These are phyloP conservation scores for Pyrenula aspistea DNA, from an alignment of 495 filamentous ascomycete species.

Conservation along the genomic window DNA sequence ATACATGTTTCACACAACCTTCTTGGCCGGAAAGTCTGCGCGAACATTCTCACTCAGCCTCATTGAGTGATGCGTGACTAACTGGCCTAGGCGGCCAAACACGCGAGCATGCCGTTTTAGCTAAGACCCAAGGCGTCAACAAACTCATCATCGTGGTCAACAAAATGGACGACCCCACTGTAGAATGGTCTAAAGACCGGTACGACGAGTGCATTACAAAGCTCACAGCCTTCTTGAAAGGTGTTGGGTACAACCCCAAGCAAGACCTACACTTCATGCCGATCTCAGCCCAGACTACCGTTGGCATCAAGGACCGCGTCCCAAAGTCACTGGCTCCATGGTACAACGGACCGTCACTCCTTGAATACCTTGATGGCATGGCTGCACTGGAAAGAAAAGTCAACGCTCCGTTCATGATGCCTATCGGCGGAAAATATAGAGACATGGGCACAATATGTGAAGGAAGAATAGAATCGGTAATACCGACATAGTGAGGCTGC, in stretches of 20 bases:
- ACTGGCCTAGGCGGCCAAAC: slow-evolving; percentile 98
- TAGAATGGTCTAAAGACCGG: slow-evolving; percentile 85
- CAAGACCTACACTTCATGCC: slow-evolving; percentile 91
- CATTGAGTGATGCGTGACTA: too few relatives aligned
- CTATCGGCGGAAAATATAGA: slow-evolving; percentile 84
- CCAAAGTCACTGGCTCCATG: slow-evolving; percentile 65
- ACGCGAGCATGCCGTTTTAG: slow-evolving; percentile 89
- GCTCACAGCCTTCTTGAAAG: slow-evolving; percentile 75
- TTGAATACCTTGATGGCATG: slow-evolving; percentile 89
- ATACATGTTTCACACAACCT: too few relatives aligned
- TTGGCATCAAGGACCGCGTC: slow-evolving; percentile 81
- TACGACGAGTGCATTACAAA: slow-evolving; percentile 90
- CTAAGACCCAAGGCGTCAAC: slow-evolving; percentile 95
- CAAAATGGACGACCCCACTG: slow-evolving; percentile 97
- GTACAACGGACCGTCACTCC: slow-evolving; percentile 84
- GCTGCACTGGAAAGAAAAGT: slow-evolving; percentile 85
- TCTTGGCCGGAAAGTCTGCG: too few relatives aligned
- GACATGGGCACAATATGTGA: slow-evolving; percentile 98
- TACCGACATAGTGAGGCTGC: background rate
- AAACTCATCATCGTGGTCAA: slow-evolving; percentile 91
- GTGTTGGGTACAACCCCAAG: slow-evolving; percentile 85
- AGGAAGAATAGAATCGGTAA: slow-evolving; percentile 76
- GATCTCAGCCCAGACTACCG: slow-evolving; percentile 74
- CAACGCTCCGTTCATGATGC: slow-evolving; percentile 99
- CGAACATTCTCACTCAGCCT: too few relatives aligned